Evolutionary conservation across 257 asterid genomes (phyloP).

Genomic region (Petunia axillaris): DNA sequence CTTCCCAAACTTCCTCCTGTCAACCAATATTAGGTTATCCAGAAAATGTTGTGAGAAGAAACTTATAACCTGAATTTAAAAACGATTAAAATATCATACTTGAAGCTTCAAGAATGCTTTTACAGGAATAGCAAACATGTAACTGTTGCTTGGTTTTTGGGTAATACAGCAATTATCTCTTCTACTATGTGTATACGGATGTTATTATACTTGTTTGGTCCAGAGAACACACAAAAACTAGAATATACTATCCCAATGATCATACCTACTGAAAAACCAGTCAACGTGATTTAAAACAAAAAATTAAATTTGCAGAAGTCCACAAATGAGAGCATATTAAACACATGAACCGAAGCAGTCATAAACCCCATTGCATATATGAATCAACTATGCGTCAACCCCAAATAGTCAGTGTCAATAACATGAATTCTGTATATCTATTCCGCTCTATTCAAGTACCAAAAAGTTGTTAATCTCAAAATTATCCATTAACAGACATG

Average conservation of each 20-base stretch:
- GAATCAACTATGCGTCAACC: background rate
- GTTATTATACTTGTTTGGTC: background rate
- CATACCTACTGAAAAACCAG: background rate
- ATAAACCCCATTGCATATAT: background rate
- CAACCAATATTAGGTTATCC: constrained; percentile 15
- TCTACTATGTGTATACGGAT: background rate
- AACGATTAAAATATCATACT: background rate
- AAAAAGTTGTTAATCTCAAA: background rate
- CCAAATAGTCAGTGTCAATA: background rate
- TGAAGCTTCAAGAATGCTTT: constrained; percentile 26
- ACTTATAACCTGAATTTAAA: background rate
- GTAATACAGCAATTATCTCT: background rate
- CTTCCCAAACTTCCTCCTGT: constrained; percentile 99
- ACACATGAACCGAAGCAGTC: background rate
- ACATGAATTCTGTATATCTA: background rate
- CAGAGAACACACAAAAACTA: background rate
- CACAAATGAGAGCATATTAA: constrained; percentile 21
- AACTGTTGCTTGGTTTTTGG: background rate
- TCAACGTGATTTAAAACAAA: background rate
- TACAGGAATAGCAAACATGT: background rate
- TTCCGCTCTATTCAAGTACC: background rate
- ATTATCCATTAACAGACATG: background rate
- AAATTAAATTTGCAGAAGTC: background rate
- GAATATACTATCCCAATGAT: background rate
- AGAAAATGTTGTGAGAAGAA: constrained; percentile 19